These are phyloP conservation scores for Oehlia diaphana DNA, from an alignment of 192 early-diverging fungal genomes.

Conservation along the genomic window DNA sequence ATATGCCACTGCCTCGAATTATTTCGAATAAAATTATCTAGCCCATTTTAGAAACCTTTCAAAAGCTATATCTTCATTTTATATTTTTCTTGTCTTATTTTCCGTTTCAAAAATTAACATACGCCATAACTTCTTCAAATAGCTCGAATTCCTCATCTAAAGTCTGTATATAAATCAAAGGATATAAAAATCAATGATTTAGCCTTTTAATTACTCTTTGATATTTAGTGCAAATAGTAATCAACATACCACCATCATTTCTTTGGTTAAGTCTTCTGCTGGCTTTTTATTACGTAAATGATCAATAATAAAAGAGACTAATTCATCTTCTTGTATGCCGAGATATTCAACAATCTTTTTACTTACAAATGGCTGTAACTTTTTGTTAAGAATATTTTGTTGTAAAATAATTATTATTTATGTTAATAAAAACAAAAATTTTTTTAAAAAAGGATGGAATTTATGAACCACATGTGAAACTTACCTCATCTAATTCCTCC, in stretches of 20 bases:
- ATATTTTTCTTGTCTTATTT: slow-evolving; percentile 46
- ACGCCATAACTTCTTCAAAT: slow-evolving; percentile 85
- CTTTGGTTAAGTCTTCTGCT: slow-evolving; percentile 68
- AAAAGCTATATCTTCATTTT: background rate
- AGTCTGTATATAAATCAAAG: slow-evolving; percentile 45
- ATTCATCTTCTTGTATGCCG: slow-evolving; percentile 74
- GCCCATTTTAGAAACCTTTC: too few species aligned
- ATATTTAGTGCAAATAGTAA: background rate
- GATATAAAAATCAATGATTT: background rate
- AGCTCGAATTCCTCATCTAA: slow-evolving; percentile 85
- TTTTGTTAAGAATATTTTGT: slow-evolving; percentile 56
- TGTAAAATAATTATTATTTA: background rate
- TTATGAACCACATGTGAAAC: slow-evolving; percentile 35
- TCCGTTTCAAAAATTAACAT: slow-evolving; percentile 87
- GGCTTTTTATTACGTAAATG: slow-evolving; percentile 66
- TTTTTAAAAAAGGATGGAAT: background rate
- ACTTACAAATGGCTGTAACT: slow-evolving; percentile 71
- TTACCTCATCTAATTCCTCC: slow-evolving; percentile 72
- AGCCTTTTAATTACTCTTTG: background rate
- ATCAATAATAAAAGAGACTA: slow-evolving; percentile 78
- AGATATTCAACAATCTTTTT: slow-evolving; percentile 82
- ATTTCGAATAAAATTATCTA: too few species aligned
- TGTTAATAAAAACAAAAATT: slow-evolving; percentile 12
- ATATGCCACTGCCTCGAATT: too few species aligned
- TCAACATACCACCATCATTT: slow-evolving; percentile 69